Evolutionary conservation across 257 asterid genomes (phyloP), one percentile per base, ranked within the genome.

Genomic region (Solanum ossicruentum): DNA sequence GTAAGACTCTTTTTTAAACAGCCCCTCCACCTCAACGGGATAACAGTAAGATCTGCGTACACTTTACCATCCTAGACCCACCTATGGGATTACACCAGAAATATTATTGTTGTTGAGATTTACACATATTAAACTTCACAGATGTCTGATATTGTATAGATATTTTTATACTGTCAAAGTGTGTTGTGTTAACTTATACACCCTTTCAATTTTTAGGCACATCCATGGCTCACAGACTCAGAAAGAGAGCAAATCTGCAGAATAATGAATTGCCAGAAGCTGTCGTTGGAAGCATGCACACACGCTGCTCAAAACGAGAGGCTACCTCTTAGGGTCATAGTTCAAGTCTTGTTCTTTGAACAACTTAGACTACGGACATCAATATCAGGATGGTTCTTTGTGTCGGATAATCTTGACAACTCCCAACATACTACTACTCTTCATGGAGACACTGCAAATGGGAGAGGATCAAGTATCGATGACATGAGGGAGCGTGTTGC

Each of bases 251-350:
- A 92, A 80, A 91, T 92, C 7, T 96, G 99, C 79, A 86, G 96
- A 66, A 88, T 93, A 3, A 92, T 96, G 97, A 93, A 96, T 80
- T 92, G 95, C 90, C 98, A 96, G 77, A 96, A 96, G 90, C 98
- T 96, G 5, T 94, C 99, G 3, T 57, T 94, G 55, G 99, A 96
- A 65, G 99, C 98, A 16, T 92, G 96, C 90, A 94, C 94, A 0
- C 98, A 95, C 49, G 98, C 97, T 0, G 99, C 99, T 3, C 98
- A 94, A 81, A 95, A 94, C 17, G 98, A 95, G 90, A 88, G 98
- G 89, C 90, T 95, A 57, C 99, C 99, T 0, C 93, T 95, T 13
- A 89, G 99, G 51, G 97, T 94, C 66, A 90, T 94, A 17, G 99
- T 95, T 20, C 98, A 93, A 85, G 98, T 94, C 84, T 47, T 96